A percentile compares a stretch with the other conserved stretches of the same genome.
phyloP scores from a whole-genome alignment of 768 basidiomycete genomes.

The Phanerochaete carnosa region DNA sequence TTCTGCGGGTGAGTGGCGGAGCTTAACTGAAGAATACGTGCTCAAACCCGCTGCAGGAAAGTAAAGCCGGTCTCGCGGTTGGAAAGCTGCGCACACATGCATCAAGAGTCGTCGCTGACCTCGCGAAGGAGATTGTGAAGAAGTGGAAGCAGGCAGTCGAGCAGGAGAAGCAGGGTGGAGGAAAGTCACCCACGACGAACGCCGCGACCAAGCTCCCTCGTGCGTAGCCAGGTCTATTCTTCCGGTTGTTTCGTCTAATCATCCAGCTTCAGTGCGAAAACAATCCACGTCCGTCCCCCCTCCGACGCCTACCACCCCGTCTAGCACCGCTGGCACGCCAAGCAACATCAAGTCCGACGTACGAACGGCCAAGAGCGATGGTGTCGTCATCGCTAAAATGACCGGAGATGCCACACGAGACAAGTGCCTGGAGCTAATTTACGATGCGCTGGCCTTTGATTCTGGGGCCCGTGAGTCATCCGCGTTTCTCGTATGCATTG shows the following conservation, averaged over 20 bases:
- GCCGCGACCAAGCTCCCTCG: constrained; percentile 16
- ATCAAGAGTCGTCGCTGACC: constrained; percentile 68
- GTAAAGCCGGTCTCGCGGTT: constrained; percentile 88
- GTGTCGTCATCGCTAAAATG: constrained; percentile 49
- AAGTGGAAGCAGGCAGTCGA: constrained; percentile 92
- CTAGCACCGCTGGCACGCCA: constrained; percentile 13
- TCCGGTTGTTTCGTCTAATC: background rate
- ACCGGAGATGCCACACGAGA: constrained; percentile 77
- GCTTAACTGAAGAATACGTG: constrained; percentile 11
- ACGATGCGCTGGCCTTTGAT: constrained; percentile 86
- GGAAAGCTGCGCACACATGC: constrained; percentile 81
- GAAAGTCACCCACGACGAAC: constrained; percentile 16
- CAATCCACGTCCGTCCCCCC: constrained; percentile 15
- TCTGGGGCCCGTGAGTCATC: constrained; percentile 80
- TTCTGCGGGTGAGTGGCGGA: constrained; percentile 62
- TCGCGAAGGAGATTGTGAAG: constrained; percentile 88
- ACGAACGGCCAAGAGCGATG: constrained; percentile 71
- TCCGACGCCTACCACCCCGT: constrained; percentile 23
- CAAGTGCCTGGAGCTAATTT: constrained; percentile 85
- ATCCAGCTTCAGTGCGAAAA: constrained; percentile 4
- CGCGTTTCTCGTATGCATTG: background rate
- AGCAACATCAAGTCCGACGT: constrained; percentile 27
- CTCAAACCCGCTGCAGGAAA: constrained; percentile 56
- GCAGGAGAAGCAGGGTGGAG: constrained; percentile 46
- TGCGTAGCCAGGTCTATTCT: background rate